Percentiles rank a stretch among this genome's conserved stretches.
Evolutionary conservation across 306 rosid genomes (phyloP).

Genomic region (Sindora glabra): DNA sequence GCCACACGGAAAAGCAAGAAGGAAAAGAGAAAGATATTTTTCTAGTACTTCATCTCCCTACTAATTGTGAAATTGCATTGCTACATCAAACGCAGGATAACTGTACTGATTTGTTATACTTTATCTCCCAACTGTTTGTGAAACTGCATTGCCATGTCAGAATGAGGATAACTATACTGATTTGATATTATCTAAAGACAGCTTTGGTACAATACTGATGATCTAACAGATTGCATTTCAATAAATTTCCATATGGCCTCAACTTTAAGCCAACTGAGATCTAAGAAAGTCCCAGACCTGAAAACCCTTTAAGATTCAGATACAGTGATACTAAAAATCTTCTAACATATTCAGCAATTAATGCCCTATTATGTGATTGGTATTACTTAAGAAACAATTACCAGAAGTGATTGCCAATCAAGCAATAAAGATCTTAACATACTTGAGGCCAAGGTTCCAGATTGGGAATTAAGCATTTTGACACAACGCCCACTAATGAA

Average conservation of each 20-base stretch:
- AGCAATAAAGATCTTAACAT: slow-evolving; percentile 18
- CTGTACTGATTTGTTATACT: too few species aligned
- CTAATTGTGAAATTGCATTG: too few species aligned
- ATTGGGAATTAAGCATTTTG: slow-evolving; percentile 44
- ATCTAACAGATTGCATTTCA: too few species aligned
- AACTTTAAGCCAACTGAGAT: background rate
- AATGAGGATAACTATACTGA: too few species aligned
- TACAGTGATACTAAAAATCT: background rate
- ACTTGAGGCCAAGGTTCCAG: slow-evolving; percentile 88
- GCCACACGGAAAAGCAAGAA: too few species aligned
- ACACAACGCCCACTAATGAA: slow-evolving; percentile 51
- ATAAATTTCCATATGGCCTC: background rate
- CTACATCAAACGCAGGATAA: too few species aligned
- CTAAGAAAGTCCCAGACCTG: background rate
- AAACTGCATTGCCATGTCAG: too few species aligned
- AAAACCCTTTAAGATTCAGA: slow-evolving; percentile 8
- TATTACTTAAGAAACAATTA: background rate
- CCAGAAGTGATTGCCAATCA: slow-evolving; percentile 11
- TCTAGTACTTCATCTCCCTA: too few species aligned
- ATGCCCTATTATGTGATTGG: background rate
- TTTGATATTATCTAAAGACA: too few species aligned
- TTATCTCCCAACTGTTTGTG: too few species aligned
- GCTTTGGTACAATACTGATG: too few species aligned
- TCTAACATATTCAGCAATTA: background rate
- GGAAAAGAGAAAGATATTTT: too few species aligned